phyloP scores from a whole-genome alignment of 2,329 filamentous ascomycete genomes.

The Fusarium caatingaense region DNA sequence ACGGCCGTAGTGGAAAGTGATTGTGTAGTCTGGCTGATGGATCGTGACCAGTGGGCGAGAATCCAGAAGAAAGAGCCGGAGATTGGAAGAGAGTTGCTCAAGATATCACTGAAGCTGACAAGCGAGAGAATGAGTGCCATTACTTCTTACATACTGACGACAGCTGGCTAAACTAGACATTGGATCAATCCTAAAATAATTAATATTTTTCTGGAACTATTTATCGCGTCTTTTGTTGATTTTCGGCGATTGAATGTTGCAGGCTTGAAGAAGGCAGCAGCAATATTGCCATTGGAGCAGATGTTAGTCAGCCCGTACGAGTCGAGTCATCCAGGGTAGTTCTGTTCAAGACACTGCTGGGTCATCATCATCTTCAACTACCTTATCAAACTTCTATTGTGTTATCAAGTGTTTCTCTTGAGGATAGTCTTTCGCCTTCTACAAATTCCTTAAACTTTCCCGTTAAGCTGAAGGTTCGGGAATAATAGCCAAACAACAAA shows the following conservation, averaged over 20 bases:
- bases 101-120: conserved; percentile 90
- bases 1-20: conserved; percentile 86
- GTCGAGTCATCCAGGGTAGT: not conserved
- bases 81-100: conserved; percentile 84
- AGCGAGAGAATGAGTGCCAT: conserved; percentile 87
- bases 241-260: not conserved
- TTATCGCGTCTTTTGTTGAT: not conserved
- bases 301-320: conserved; percentile 31
- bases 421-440: not conserved
- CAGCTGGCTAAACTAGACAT: conserved; percentile 54
- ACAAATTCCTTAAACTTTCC: not conserved
- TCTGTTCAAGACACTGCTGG: not conserved
- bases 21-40: conserved; percentile 85
- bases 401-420: not conserved
- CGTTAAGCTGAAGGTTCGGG: not conserved
- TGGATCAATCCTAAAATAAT: conserved; percentile 2
- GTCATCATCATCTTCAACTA: conserved; percentile 4
- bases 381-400: not conserved
- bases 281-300: not conserved
- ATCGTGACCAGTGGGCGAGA: conserved; percentile 74
- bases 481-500: not conserved
- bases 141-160: conserved; percentile 66
- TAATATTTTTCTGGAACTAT: conserved; percentile 1
- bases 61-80: conserved; percentile 79
- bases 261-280: not conserved